Base-by-base conservation (phyloP, 2,329 filamentous ascomycete genomes). In the Scedosporium aurantiacum region DNA sequence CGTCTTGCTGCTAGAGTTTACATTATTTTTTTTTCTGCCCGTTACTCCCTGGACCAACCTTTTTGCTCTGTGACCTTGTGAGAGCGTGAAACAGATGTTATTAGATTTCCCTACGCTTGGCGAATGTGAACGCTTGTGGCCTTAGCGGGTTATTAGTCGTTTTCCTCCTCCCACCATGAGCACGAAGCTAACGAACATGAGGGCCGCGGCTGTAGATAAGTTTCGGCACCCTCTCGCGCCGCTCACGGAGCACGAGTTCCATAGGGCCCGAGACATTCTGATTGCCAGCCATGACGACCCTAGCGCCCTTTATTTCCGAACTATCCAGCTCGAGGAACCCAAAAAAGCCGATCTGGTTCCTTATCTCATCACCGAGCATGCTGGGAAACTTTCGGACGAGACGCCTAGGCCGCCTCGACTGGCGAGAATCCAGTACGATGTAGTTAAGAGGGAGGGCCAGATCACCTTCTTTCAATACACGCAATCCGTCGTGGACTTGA, bases 291-390 rank as follows among this genome's bases (percentile, higher is more conserved):
- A 57, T 25, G 58, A 32, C 18, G 32, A 60, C 23, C 54, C 43
- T 16, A 41, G 37, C 27, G 66, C 81, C 43, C 63, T 76, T 25
- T 72, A 69, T 63, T 76, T 75, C 76, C 87, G 89, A 67, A 78
- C 80, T 58, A 82, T 90, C 43, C 86, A 81, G 57, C 74, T 87
- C 5, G 75, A 85, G 50, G 85, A 89, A 65, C 85, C 85, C 1
- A 74, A 77, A 28, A 88, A 87, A 71, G 74, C 74, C 43, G 76
- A 82, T 43, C 76, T 86, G 6, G 68, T 85, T 5, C 78, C 78
- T 1, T 88, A 54, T 47, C 58, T 85, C 66, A 75, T 88, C 23
- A 82, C 82, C 3, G 85, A 88, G 68, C 80, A 86, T 64, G 75
- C 73, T n/a, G 79, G 80, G 3, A 69, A 71, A 21, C 68, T 79